Evolutionary conservation across 2,329 filamentous ascomycete species (phyloP).

Genomic region (Akanthomyces dipterigenus): DNA sequence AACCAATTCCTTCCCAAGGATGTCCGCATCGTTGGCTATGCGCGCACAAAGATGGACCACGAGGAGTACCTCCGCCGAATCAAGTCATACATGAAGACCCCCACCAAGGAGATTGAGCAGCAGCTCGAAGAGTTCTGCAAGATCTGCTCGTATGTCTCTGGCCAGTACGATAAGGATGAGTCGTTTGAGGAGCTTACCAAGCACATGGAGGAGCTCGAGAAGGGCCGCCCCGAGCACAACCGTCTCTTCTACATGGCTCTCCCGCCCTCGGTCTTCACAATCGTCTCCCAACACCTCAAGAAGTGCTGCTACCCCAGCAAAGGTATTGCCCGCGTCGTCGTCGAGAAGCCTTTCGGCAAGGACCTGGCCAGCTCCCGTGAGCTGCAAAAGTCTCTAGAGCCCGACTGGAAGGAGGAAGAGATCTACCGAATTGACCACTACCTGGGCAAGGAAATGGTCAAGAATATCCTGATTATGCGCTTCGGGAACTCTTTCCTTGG

Average conservation of each 20-base stretch:
- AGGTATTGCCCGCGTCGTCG: constrained; percentile 90
- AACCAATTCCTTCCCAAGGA: constrained; percentile 98
- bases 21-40: constrained; percentile 97
- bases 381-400: constrained; percentile 88
- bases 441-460: constrained; percentile 99
- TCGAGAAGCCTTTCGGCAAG: constrained; percentile 99
- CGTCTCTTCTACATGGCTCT: constrained; percentile 99
- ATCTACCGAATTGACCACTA: constrained; percentile 99
- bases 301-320: constrained; percentile 90
- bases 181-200: constrained; percentile 81
- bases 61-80: constrained; percentile 90
- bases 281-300: constrained; percentile 95
- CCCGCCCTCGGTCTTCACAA: constrained; percentile 94
- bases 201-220: constrained; percentile 80
- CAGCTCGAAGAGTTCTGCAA: constrained; percentile 85
- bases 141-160: constrained; percentile 89
- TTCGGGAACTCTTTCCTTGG: constrained; percentile 99
- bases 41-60: constrained; percentile 98
- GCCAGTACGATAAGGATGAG: constrained; percentile 95
- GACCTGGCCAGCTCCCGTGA: constrained; percentile 90
- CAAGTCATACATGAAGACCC: constrained; percentile 97
- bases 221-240: constrained; percentile 74
- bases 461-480: constrained; percentile 96
- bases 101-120: constrained; percentile 94
- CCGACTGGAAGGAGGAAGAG: constrained; percentile 98